Evolutionary conservation across 2,329 filamentous ascomycete species (phyloP).

Genomic region (Achaetomium macrosporum): DNA sequence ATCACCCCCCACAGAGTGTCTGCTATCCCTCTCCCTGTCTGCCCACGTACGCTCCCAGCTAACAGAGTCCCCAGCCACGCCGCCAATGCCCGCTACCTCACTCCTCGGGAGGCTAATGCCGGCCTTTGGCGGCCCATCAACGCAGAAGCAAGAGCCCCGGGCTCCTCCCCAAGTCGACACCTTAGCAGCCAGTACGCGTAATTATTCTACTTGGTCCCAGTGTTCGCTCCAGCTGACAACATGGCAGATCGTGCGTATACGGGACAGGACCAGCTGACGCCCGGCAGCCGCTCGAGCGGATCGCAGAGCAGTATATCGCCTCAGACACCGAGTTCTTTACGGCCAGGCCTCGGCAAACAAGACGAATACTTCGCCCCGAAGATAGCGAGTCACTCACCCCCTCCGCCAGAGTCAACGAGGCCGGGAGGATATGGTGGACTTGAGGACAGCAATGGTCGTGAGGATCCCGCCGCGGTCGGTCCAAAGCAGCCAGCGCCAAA

Average conservation of each 20-base stretch:
- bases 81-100: conserved; percentile 29
- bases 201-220: not conserved
- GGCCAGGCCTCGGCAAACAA: conserved; percentile 37
- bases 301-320: conserved; percentile 58
- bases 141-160: conserved; percentile 36
- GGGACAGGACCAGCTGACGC: conserved; percentile 55
- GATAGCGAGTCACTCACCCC: conserved; percentile 40
- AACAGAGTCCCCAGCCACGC: conserved; percentile 31
- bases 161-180: conserved; percentile 46
- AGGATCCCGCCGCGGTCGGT: conserved; percentile 41
- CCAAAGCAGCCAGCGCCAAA: conserved; percentile 38
- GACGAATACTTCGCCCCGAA: conserved; percentile 43
- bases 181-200: conserved; percentile 44
- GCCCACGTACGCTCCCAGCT: conserved; percentile 4
- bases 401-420: conserved; percentile 33
- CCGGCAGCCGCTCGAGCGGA: conserved; percentile 54
- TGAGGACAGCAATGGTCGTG: conserved; percentile 32
- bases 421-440: conserved; percentile 48
- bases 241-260: conserved; percentile 48
- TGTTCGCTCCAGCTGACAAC: conserved; percentile 30
- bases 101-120: conserved; percentile 35
- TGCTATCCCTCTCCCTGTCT: conserved; percentile 6
- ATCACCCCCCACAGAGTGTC: conserved; percentile 43
- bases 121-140: conserved; percentile 24
- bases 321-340: conserved; percentile 44